Base-by-base conservation (phyloP, 208 protist species). In the Crithidia brevicula region DNA sequence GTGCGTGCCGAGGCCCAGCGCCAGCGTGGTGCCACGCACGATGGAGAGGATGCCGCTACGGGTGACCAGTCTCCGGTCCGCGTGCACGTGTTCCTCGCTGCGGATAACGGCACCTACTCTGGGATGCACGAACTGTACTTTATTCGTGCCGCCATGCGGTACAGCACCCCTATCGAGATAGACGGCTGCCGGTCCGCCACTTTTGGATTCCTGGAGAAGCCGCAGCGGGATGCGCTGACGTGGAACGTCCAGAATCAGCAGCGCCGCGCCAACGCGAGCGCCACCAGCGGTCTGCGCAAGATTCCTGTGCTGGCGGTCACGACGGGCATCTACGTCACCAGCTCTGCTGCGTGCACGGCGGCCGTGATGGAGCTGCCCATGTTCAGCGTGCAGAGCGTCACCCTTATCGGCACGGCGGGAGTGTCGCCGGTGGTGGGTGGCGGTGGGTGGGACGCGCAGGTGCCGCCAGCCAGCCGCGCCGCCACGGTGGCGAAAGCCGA, bases 391-490 rank as follows among this genome's bases (percentile, higher is more conserved):
- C 62, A 72, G 52, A 78, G 68, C 27, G 72, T 87, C 45, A 76
- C 80, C n/a, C 76, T 79, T 30, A 67, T 88, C 36, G 85, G 81
- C 27, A 86, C 81, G 25, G 51, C 82, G 4, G 85, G 82, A 5
- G 75, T 83, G 30, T 87, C 82, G 13, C 85, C 85, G 18, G 81
- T 85, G n/a, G 72, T 83, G 15, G 81, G 79, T 28, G 81, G 79
- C 15, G 77, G 80, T 42, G 79, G 79, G 20, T 84, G 75, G 76
- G 56, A 67, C 50, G 75, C 70, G 23, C 30, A n/a, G 23, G 38
- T 63, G 28, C 57, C 67, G 31, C 23, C 54, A 36, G 11, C 60
- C 18, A 28, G 7, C 25, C 51, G 36, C 38, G 56, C 52, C 1
- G 22, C 52, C 58, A 54, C 62, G n/a, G n/a, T 22, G 16, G 67